phyloP scores from a whole-genome alignment of 495 filamentous ascomycete species.

The Podospora didyma region DNA sequence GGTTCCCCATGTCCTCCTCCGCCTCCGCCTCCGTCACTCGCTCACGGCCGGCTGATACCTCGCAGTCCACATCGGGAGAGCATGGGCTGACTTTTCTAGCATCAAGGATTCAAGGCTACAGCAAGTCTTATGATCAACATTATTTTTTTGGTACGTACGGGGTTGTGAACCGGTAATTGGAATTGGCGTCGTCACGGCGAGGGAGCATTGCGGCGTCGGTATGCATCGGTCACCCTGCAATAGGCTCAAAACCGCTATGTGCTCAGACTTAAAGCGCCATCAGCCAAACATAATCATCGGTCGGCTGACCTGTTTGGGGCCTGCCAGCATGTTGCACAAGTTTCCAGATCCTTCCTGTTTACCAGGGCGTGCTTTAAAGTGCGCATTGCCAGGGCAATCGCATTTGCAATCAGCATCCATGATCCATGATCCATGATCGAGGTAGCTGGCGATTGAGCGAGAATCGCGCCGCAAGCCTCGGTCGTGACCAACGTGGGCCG shows the following conservation, averaged over 20 bases:
- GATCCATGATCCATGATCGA: too few relatives aligned
- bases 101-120: too few relatives aligned
- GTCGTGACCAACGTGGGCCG: neutral
- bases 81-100: too few relatives aligned
- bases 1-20: too few relatives aligned
- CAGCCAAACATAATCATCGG: neutral
- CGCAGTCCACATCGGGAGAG: too few relatives aligned
- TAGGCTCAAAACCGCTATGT: neutral
- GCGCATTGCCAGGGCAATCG: too few relatives aligned
- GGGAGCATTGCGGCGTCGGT: neutral
- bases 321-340: neutral
- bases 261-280: neutral
- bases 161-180: neutral
- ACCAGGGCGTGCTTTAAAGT: too few relatives aligned
- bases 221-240: conserved; percentile 1
- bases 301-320: neutral
- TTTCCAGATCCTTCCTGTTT: neutral
- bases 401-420: too few relatives aligned
- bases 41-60: too few relatives aligned
- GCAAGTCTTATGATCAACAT: too few relatives aligned
- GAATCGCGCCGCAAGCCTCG: neutral
- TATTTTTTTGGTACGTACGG: neutral
- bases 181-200: neutral
- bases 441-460: too few relatives aligned
- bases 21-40: too few relatives aligned